A percentile compares a stretch with the other conserved stretches of the same genome.
Conservation (phyloP, 2,329 filamentous ascomycete species). For the Aspergillus melleus region DNA sequence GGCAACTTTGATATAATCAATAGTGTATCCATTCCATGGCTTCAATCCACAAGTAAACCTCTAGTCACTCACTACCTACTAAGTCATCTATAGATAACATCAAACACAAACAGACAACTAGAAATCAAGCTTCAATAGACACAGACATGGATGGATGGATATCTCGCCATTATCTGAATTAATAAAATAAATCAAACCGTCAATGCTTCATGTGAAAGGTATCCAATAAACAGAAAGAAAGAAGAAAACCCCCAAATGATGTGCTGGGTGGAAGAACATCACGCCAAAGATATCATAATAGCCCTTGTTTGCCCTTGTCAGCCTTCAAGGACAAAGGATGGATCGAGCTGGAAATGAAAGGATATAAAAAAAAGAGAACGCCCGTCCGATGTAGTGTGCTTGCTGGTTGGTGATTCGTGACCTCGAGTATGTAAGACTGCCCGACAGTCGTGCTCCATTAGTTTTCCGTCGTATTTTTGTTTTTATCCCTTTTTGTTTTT, state of each 20-base stretch:
- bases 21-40: background rate
- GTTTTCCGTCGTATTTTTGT: background rate
- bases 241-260: slow-evolving; percentile 6
- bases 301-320: background rate
- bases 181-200: slow-evolving; percentile 13
- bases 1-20: background rate
- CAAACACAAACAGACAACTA: background rate
- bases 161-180: slow-evolving; percentile 9
- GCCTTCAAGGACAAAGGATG: background rate
- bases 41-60: background rate
- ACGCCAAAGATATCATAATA: slow-evolving; percentile 1
- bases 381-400: slow-evolving; percentile 18
- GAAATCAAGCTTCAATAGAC: background rate
- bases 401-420: slow-evolving; percentile 4
- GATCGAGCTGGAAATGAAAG: background rate
- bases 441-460: background rate
- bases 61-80: background rate
- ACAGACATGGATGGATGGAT: background rate
- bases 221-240: slow-evolving; percentile 14
- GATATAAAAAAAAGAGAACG: slow-evolving; percentile 11
- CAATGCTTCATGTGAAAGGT: slow-evolving; percentile 15
- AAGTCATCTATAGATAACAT: background rate
- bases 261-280: background rate
- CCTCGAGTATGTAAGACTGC: background rate
- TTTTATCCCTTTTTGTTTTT: background rate